phyloP scores from a whole-genome alignment of 345 rosid species.

The Physaria fendleri region DNA sequence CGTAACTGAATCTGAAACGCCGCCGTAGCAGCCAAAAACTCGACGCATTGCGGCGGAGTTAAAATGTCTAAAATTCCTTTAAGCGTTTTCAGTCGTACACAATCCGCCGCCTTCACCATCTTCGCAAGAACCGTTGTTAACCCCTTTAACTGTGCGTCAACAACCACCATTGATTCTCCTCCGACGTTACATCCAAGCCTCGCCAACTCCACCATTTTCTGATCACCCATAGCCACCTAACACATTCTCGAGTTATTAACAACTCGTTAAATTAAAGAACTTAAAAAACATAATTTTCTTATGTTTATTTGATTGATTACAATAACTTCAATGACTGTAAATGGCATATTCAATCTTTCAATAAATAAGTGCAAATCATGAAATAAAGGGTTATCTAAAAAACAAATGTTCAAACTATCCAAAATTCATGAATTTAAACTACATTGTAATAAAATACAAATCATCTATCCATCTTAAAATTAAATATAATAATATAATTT shows the following conservation, averaged over 20 bases:
- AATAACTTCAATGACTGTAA: neutral
- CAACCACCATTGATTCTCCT: slow-evolving; percentile 24
- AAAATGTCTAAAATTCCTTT: slow-evolving; percentile 64
- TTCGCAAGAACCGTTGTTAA: slow-evolving; percentile 45
- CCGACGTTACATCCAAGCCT: slow-evolving; percentile 30
- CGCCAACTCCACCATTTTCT: slow-evolving; percentile 58
- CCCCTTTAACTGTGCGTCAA: slow-evolving; percentile 44
- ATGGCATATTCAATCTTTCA: neutral
- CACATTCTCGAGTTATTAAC: neutral
- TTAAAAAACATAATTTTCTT: neutral
- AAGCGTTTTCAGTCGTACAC: slow-evolving; percentile 68
- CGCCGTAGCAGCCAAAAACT: slow-evolving; percentile 49
- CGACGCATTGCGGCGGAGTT: slow-evolving; percentile 49
- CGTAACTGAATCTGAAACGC: slow-evolving; percentile 53
- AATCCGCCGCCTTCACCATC: slow-evolving; percentile 75
- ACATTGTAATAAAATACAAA: no score
- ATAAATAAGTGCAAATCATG: no score
- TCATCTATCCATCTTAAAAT: no score
- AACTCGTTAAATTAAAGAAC: neutral
- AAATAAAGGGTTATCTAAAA: no score
- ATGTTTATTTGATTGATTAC: no score
- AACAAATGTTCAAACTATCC: no score
- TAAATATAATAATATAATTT: no score
- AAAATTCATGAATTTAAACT: no score
- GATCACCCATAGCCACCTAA: slow-evolving; percentile 51